Base-by-base conservation (phyloP, 1,139 yeast genomes). In the Williopsis jadinii region DNA sequence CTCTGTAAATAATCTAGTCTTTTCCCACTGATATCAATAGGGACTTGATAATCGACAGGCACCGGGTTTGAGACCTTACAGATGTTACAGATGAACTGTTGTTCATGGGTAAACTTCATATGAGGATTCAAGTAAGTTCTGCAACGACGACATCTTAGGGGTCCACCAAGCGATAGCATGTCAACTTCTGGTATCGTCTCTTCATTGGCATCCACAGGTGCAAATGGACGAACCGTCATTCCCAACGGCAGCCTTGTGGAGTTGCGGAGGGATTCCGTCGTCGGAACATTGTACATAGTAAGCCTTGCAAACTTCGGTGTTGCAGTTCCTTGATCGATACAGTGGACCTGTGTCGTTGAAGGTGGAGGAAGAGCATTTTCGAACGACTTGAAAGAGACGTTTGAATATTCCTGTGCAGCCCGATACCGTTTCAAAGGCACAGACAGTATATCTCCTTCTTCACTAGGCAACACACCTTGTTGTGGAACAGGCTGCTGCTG, bases 131-230 rank as follows among this genome's bases (percentile, higher is more conserved):
- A 72, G 61, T 88, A 92, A 1, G 95, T 75, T 45, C 97, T 75
- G 63, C 99, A 92, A 45, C 98, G 80, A 50, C 78, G 75, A 63
- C 98, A 92, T 54, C 99, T 75, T 31, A 95, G 80, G 1, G 96
- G 96, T 1, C 88, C 86, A 2, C 70, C 70, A 32, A 68, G 60
- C 5, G 60, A 56, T 5, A 73, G 59, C 64, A 83, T 75, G 52
- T 84, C 92, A 6, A 82, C 81, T 8, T 72, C 71, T 0, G 95
- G 95, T 3, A 88, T 74, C 0, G 75, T 71, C 8, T 68, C 74
- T 44, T 80, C 86, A 2, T 51, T 37, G 51, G 55, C 37, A 67
- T 60, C 14, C 29, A 63, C 53, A 13, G 77, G 78, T 1, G 96
- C 95, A 67, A 92, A 87, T 3, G 98, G 98, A 40, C 88, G 76